Conservation (phyloP, 805 yeast genomes). For the Dipodascopsis uninucleata region DNA sequence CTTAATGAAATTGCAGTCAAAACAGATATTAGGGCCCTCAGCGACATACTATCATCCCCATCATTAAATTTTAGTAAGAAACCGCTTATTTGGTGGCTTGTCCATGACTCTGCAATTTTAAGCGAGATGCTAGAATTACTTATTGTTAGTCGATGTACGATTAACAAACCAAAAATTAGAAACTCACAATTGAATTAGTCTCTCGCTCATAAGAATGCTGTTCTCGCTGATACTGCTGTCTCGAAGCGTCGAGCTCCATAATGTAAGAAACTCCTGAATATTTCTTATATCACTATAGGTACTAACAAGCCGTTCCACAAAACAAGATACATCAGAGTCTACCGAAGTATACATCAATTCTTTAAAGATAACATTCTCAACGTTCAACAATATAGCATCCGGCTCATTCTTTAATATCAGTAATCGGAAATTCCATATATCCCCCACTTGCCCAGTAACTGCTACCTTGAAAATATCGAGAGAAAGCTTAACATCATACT, state of each 20-base stretch:
- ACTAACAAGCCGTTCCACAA: constrained; percentile 8
- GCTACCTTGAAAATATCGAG: constrained; percentile 10
- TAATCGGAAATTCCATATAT: constrained; percentile 18
- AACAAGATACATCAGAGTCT: not conserved
- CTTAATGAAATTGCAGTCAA: too few species aligned
- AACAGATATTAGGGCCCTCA: too few species aligned
- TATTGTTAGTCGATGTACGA: too few species aligned
- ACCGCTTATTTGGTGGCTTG: too few species aligned
- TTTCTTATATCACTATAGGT: constrained; percentile 13
- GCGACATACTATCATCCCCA: too few species aligned
- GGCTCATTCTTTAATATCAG: constrained; percentile 14
- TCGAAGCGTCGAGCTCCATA: constrained; percentile 16
- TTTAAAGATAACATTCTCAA: constrained; percentile 3
- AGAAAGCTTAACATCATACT: constrained; percentile 7
- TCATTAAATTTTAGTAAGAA: too few species aligned
- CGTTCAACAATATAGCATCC: constrained; percentile 16
- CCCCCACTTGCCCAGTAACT: not conserved
- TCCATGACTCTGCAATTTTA: too few species aligned
- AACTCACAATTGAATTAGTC: too few species aligned
- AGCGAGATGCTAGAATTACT: too few species aligned
- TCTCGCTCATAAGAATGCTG: constrained; percentile 3
- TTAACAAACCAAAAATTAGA: too few species aligned
- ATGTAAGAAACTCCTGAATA: constrained; percentile 3
- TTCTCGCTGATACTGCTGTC: not conserved
- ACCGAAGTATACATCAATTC: not conserved